Conservation (phyloP, 2,329 filamentous ascomycete species). For the Macrophomina tecta region DNA sequence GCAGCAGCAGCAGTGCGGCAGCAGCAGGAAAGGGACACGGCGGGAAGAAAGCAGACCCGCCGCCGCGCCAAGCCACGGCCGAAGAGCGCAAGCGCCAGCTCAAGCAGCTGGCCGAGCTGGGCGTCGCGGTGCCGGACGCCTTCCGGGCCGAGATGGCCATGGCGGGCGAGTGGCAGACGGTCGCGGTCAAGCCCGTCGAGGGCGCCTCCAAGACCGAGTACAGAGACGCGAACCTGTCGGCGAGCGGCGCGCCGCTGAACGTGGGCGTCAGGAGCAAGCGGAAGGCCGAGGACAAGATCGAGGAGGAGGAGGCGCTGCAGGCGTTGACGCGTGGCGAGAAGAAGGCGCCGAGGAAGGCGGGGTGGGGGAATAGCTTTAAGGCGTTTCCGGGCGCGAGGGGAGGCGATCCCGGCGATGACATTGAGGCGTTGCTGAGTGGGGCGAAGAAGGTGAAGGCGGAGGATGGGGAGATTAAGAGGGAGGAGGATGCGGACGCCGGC, state of each 20-base stretch:
- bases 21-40: conserved; percentile 33
- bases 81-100: conserved; percentile 82
- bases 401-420: conserved; percentile 58
- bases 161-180: conserved; percentile 84
- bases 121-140: conserved; percentile 81
- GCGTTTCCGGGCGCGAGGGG: conserved; percentile 51
- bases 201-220: neutral
- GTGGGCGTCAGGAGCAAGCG: conserved; percentile 67
- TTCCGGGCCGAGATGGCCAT: conserved; percentile 82
- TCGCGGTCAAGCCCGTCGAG: conserved; percentile 50
- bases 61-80: conserved; percentile 56
- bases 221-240: conserved; percentile 52
- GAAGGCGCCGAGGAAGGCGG: conserved; percentile 46
- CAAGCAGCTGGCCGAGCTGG: conserved; percentile 85
- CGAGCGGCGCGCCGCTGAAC: conserved; percentile 50
- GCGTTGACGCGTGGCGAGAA: conserved; percentile 55
- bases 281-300: conserved; percentile 64
- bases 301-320: conserved; percentile 63
- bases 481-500: conserved; percentile 36
- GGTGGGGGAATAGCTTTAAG: conserved; percentile 55
- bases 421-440: conserved; percentile 64
- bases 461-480: conserved; percentile 34
- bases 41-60: conserved; percentile 29
- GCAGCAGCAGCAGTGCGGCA: conserved; percentile 30
- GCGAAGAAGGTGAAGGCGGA: conserved; percentile 37